Evolutionary conservation across 2,329 filamentous ascomycete genomes (phyloP), one percentile per base, ranked within the genome.

Genomic region (Colletotrichum tabaci): DNA sequence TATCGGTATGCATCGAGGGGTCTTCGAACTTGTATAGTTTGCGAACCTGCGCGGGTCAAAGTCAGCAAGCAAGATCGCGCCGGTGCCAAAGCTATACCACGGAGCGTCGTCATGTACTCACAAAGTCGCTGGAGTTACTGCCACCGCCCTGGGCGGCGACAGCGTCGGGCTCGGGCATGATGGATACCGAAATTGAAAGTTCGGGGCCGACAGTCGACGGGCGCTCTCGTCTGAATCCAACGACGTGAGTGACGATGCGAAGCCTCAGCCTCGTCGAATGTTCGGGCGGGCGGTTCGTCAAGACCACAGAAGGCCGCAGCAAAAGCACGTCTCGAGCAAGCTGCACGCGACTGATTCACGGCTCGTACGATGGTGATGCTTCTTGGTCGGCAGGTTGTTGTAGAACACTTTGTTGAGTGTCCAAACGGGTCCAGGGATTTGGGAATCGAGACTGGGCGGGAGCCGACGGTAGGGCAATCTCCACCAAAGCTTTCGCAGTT

Each of bases 61-160:
- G 74, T 83, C 77, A 83, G 78, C 75, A 68, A 75, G 72, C 38
- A 67, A 26, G 62, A 67, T 60, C 30, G 50, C 50, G 46, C 42
- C 58, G 52, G 50, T 58, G 21, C 50, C 18, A 21, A 57, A 74
- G 73, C 67, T 75, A 8, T 6, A 30, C 62, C 56, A 38, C 23
- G 21, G 55, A 65, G 26, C 58, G 49, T 35, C 56, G 63, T 21
- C 30, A 13, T 65, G 73, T 70, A 93, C 93, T 87, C 87, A 97
- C 95, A 89, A 98, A 98, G 86, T 98, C 95, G 88, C 95, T 97
- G 74, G 95, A 97, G 86, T 94, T 97, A 84, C 93, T 96, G 79
- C 85, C 84, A 74, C 85, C 84, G 74, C 85, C 84, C 75, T 78
- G 83, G 77, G 80, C 80, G 69, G 78, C 76, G 72, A 79, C 75